Conservation (phyloP, 176 grass and related monocot species). For the Dendrocalamus sinicus region DNA sequence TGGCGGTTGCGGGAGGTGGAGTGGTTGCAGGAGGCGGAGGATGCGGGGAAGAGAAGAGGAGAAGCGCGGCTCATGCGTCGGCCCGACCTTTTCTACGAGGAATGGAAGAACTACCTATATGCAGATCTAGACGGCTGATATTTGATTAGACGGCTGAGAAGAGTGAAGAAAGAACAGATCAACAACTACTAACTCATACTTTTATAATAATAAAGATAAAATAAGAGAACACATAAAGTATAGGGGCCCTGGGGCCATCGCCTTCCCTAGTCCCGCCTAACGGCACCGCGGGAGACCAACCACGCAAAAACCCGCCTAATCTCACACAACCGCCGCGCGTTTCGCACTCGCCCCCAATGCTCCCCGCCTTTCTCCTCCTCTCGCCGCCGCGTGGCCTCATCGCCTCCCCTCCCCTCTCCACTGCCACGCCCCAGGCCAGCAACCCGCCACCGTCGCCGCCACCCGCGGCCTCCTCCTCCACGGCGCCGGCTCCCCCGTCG, state of each 20-base stretch:
- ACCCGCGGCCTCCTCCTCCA: slow-evolving; percentile 38
- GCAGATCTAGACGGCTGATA: no score
- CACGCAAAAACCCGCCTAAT: slow-evolving; percentile 5
- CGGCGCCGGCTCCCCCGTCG: slow-evolving; percentile 61
- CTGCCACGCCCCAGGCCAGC: slow-evolving; percentile 40
- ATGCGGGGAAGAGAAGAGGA: no score
- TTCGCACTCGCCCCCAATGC: slow-evolving; percentile 16
- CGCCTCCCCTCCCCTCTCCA: neutral
- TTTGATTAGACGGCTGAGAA: no score
- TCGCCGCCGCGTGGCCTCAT: neutral
- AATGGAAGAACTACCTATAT: no score
- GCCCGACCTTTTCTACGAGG: no score
- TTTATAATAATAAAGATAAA: no score
- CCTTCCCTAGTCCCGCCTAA: neutral
- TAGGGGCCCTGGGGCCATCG: no score
- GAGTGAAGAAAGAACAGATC: no score
- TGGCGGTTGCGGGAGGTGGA: no score
- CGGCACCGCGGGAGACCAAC: neutral
- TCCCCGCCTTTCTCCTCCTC: slow-evolving; percentile 22
- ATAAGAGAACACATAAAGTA: no score
- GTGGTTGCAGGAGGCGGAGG: no score
- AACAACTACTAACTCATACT: rapidly evolving
- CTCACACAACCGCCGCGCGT: neutral
- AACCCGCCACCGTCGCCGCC: neutral
- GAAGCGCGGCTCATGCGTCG: no score